Percentiles rank a stretch among this genome's conserved stretches.
Evolutionary conservation across 257 asterid species (phyloP).

Genomic region (Solanum bulbocastanum): DNA sequence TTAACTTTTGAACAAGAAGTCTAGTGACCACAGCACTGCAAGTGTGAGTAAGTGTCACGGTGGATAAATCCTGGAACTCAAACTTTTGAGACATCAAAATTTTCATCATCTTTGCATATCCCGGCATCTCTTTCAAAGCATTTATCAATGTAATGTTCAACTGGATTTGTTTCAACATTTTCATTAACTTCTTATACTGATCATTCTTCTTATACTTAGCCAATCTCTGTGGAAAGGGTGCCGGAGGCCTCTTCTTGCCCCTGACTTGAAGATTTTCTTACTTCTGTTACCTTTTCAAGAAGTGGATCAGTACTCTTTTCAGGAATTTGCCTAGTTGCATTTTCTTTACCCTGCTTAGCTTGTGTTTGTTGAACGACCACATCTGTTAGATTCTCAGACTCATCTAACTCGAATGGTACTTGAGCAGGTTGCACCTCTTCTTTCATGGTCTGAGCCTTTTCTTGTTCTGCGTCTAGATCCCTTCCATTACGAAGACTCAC

Average conservation of each 20-base stretch:
- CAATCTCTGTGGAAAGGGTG: neutral
- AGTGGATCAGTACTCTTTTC: neutral
- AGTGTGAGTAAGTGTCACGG: neutral
- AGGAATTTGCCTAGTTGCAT: no score
- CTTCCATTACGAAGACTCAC: neutral
- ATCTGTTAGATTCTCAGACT: neutral
- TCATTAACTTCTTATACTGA: neutral
- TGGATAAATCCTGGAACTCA: neutral
- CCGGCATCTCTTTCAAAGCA: neutral
- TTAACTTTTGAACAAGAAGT: neutral
- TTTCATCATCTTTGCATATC: neutral
- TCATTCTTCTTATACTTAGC: neutral
- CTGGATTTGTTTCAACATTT: neutral
- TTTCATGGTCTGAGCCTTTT: neutral
- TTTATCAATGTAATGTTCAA: neutral
- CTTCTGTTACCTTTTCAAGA: neutral
- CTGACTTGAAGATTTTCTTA: neutral
- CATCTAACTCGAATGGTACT: neutral
- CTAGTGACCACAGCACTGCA: neutral
- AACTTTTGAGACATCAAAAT: neutral
- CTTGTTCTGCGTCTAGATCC: neutral
- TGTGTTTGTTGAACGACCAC: neutral
- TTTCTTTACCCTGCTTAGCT: neutral
- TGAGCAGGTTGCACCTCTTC: neutral
- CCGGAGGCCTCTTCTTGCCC: neutral